A percentile compares a stretch with the other conserved stretches of the same genome.
Evolutionary conservation across 2,329 filamentous ascomycete species (phyloP).

Genomic region (Didymella lethalis): DNA sequence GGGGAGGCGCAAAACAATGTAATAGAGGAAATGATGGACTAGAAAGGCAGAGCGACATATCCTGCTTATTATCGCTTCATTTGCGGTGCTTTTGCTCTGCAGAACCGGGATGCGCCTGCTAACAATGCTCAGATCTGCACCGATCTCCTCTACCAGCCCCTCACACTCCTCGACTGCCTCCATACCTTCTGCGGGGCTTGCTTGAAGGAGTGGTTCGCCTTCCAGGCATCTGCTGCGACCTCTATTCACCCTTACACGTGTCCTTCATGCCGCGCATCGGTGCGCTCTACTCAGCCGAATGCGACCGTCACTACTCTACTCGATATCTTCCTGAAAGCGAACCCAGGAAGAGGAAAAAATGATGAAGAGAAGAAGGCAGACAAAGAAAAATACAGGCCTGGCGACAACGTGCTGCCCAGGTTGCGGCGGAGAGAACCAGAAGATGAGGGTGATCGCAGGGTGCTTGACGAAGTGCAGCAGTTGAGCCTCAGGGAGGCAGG

Average conservation of each 20-base stretch:
- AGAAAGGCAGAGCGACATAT: not conserved
- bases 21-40: not conserved
- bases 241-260: slow-evolving; percentile 76
- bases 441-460: slow-evolving; percentile 71
- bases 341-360: slow-evolving; percentile 76
- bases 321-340: slow-evolving; percentile 83
- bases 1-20: slow-evolving; percentile 5
- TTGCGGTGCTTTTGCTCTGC: slow-evolving; percentile 8
- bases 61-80: not conserved
- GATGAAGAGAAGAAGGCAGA: slow-evolving; percentile 79
- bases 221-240: slow-evolving; percentile 70
- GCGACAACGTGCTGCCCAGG: slow-evolving; percentile 79
- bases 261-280: slow-evolving; percentile 86
- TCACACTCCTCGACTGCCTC: slow-evolving; percentile 90
- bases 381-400: slow-evolving; percentile 77
- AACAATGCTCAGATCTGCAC: slow-evolving; percentile 80
- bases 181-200: slow-evolving; percentile 97
- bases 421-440: slow-evolving; percentile 60
- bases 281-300: slow-evolving; percentile 88
- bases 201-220: slow-evolving; percentile 93
- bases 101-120: slow-evolving; percentile 31
- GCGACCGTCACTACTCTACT: slow-evolving; percentile 87
- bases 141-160: slow-evolving; percentile 88
- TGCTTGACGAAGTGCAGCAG: slow-evolving; percentile 75
- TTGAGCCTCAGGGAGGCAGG: slow-evolving; percentile 75